Base-by-base conservation (phyloP, 352 stramenopile species). In the Lagenidium sp. region DNA sequence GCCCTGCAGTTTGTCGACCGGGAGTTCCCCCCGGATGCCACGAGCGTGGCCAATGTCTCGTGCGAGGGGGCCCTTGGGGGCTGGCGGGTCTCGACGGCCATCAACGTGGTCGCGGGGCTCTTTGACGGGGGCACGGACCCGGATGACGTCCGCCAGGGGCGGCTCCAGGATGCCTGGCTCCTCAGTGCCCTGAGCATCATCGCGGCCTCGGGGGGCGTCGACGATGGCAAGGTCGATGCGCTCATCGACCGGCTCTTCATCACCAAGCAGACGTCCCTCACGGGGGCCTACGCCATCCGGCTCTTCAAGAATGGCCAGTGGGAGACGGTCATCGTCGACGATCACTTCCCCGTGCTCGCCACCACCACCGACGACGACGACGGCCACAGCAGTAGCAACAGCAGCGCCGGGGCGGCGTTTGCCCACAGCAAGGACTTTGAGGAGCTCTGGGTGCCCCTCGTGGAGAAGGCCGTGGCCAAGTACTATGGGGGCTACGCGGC, bases 401-500 rank as follows among this genome's bases (percentile, higher is more conserved):
- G 60, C 32, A 80, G 78, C 37, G 85, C 77, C 25, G 87, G 87
- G 3, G 78, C 78, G 3, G 89, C 87, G 13, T 91, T 94, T 40
- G 87, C 82, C 4, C 80, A 96, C 57, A 94, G 76, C 49, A 66
- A 66, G 5, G 68, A 90, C 29, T 91, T 94, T 53, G 76, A 93
- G 55, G 86, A 96, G 47, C 66, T 97, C 29, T 97, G 89, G 89
- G 84, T 97, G 3, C 81, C 86, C 20, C 51, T 97, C 16, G 57
- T 97, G n/a, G 87, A 97, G 51, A 97, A 97, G 57, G 85, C 85
- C 6, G 93, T 94, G 23, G 87, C 87, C 11, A 97, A 97, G 44
- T 97, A 96, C 55, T 87, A 94, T 29, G 85, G 86, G 6, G 82
- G 82, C 0, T 96, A 95, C 49, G 76, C 77, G 7, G 65, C 78